phyloP scores from a whole-genome alignment of 2,329 filamentous ascomycete genomes.

The Fusarium hainanense region DNA sequence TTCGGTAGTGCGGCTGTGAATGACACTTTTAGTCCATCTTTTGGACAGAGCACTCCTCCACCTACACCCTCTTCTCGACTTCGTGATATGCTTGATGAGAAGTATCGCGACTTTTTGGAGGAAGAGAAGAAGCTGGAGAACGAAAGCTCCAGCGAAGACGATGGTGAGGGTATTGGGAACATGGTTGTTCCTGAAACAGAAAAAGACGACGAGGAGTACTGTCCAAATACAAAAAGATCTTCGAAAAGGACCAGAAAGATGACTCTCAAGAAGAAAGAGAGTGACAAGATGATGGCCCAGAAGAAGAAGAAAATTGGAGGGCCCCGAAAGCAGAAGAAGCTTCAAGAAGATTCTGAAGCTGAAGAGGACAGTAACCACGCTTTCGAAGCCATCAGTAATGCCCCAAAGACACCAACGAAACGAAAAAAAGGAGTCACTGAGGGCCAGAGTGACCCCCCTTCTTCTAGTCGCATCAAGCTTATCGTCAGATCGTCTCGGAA shows the following conservation, averaged over 20 bases:
- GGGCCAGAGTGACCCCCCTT: not conserved
- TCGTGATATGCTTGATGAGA: conserved; percentile 8
- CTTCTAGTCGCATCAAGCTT: conserved; percentile 18
- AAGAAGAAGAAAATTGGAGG: not conserved
- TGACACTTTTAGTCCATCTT: not conserved
- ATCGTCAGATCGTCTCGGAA: not conserved
- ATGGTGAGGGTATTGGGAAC: not conserved
- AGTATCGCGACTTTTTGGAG: not conserved
- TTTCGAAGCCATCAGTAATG: too few relatives aligned
- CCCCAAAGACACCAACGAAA: not conserved
- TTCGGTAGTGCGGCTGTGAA: too few relatives aligned
- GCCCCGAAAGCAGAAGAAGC: not conserved
- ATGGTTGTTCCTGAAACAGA: conserved; percentile 25
- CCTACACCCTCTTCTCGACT: conserved; percentile 2
- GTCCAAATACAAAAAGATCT: conserved; percentile 19
- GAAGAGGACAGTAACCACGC: not conserved
- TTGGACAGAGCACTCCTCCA: too few relatives aligned
- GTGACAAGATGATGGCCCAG: not conserved
- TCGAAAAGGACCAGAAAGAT: conserved; percentile 9
- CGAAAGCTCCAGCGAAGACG: not conserved
- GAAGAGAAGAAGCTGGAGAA: not conserved
- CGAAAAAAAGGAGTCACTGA: not conserved
- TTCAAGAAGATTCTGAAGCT: not conserved
- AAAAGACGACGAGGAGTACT: conserved; percentile 30
- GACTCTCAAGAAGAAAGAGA: not conserved